A percentile compares a stretch with the other conserved stretches of the same genome.
phyloP scores from a whole-genome alignment of 2,329 filamentous ascomycete genomes.

The Monosporascus ibericus region DNA sequence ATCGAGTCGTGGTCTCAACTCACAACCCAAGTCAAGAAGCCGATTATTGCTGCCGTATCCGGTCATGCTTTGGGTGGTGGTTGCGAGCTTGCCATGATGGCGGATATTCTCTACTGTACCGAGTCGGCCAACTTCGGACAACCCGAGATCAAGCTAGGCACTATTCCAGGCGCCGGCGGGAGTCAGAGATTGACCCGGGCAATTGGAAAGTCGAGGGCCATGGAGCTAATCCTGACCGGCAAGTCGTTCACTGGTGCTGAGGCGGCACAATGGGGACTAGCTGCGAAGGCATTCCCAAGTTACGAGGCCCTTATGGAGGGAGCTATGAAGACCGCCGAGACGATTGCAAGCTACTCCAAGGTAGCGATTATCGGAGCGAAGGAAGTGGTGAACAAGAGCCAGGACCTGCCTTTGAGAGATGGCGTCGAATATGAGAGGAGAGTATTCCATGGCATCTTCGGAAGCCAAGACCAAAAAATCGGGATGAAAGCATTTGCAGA shows the following conservation, averaged over 20 bases:
- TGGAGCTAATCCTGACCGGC: conserved; percentile 87
- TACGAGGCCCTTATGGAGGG: conserved; percentile 79
- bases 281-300: conserved; percentile 71
- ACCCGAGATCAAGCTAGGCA: conserved; percentile 93
- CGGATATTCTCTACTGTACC: conserved; percentile 89
- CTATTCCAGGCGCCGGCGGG: conserved; percentile 86
- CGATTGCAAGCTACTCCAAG: conserved; percentile 78
- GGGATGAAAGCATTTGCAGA: conserved; percentile 93
- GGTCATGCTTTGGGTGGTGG: conserved; percentile 92
- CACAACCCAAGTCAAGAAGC: conserved; percentile 81
- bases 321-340: conserved; percentile 77
- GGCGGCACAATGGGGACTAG: conserved; percentile 86
- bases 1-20: conserved; percentile 92
- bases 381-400: conserved; percentile 99
- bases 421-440: conserved; percentile 93
- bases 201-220: conserved; percentile 77
- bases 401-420: conserved; percentile 80
- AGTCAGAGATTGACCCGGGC: conserved; percentile 81
- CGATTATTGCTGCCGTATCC: conserved; percentile 88
- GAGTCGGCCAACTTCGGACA: conserved; percentile 85
- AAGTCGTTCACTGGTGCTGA: conserved; percentile 77
- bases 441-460: conserved; percentile 89
- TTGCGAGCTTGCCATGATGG: conserved; percentile 97
- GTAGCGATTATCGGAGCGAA: conserved; percentile 88
- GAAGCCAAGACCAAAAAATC: conserved; percentile 94